Percentiles rank a stretch among this genome's conserved stretches.
Evolutionary conservation across 106 monocot species (phyloP).

Genomic region (Triglochin maritima): DNA sequence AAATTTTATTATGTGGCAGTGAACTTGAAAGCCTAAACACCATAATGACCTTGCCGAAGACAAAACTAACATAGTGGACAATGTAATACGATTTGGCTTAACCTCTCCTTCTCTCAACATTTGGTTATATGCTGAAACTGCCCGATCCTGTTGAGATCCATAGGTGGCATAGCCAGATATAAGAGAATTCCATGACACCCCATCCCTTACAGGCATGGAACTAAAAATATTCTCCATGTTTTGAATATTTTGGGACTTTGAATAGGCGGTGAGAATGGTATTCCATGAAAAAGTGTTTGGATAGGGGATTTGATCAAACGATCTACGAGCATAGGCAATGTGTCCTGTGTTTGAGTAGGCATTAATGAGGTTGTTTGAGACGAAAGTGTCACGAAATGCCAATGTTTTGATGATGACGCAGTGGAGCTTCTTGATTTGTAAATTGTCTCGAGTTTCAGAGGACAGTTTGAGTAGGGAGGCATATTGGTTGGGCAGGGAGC

Average conservation of each 20-base stretch:
- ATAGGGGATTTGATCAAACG: constrained; percentile 67
- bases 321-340: constrained; percentile 23
- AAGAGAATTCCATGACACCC: constrained; percentile 58
- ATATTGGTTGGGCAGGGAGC: constrained; percentile 18
- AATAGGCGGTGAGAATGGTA: constrained; percentile 47
- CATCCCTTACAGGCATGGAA: constrained; percentile 38
- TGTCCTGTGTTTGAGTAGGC: constrained; percentile 29
- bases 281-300: constrained; percentile 64
- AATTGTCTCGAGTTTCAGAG: constrained; percentile 9
- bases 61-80: constrained; percentile 54
- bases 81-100: constrained; percentile 37
- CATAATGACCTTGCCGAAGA: constrained; percentile 20
- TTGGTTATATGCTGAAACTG: constrained; percentile 22
- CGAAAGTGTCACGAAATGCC: constrained; percentile 21
- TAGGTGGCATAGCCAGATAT: constrained; percentile 39
- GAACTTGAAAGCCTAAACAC: constrained; percentile 37
- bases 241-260: constrained; percentile 25
- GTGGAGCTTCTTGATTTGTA: constrained; percentile 41
- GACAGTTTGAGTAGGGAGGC: constrained; percentile 32
- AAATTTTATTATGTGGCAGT: constrained; percentile 43
- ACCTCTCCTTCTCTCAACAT: constrained; percentile 22
- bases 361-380: constrained; percentile 48
- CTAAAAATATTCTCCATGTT: constrained; percentile 38
- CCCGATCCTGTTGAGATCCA: neutral
- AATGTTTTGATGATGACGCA: constrained; percentile 39